Evolutionary conservation across 2,329 filamentous ascomycete species (phyloP), one percentile per base, ranked within the genome.

Genomic region (Fusarium dimerum): DNA sequence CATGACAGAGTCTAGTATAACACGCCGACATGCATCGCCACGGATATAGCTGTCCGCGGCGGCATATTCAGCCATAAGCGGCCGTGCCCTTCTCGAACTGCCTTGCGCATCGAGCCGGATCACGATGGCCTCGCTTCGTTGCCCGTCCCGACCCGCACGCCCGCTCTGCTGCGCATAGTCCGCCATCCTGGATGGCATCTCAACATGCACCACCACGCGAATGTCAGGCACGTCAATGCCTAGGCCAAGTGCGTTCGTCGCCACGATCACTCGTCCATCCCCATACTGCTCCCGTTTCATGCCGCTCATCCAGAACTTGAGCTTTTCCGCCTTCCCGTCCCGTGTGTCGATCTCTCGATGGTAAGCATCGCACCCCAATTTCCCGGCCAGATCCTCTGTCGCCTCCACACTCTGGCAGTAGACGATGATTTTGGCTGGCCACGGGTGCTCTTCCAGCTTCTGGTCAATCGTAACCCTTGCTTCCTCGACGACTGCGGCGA

Each of bases 121-220:
- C 10, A 54, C 30, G 13, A 54, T 46, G 18, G 48, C 48, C 30
- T 48, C 43, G 43, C 51, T 54, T 7, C 34, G 34, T 8, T 15
- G 5, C 2, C 51, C 46, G 30, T 57, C 55, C 30, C 51, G 45
- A 13, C 55, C 48, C 5, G 43, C 48, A n/a, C 46, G 48, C 17
- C 48, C 51, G 48, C 51, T 54, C 43, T 57, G 38, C 41, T 57
- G 43, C 16, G 45, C 40, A 10, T 51, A 54, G 40, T 51, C 55
- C 16, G 43, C 39, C 16, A 57, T 43, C 32, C 18, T 15, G n/a
- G 29, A 20, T 29, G 40, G 55, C 29, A 57, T 54, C 42, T 47
- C 47, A 34, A 42, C 42, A 26, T 55, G 42, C 5, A 55, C n/a
- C 6, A 55, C 48, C 15, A 51, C 43, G 13, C 48, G 43, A 20